A percentile compares a stretch with the other conserved stretches of the same genome.
These are phyloP conservation scores for Echinosophora koreensis DNA, from an alignment of 306 rosid species.

Conservation along the genomic window DNA sequence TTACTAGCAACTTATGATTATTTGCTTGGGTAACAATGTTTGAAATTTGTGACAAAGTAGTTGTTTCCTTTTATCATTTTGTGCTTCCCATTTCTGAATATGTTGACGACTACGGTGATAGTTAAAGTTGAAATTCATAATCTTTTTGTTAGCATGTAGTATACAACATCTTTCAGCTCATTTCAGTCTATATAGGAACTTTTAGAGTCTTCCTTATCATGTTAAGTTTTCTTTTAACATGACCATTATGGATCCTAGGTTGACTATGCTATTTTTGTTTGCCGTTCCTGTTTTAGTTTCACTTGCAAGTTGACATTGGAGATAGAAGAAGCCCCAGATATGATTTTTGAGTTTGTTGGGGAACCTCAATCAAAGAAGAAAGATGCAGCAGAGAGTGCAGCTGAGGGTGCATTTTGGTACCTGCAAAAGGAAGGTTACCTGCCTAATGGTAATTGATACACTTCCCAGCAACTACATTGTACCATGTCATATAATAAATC, in stretches of 20 bases:
- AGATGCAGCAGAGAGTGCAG: slow-evolving; percentile 83
- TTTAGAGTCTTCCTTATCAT: background rate
- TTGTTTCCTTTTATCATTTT: background rate
- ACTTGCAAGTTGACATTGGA: slow-evolving; percentile 67
- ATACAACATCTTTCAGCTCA: slow-evolving; percentile 1
- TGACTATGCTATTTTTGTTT: slow-evolving; percentile 27
- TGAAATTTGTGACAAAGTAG: background rate
- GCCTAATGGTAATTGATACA: slow-evolving; percentile 26
- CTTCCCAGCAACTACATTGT: background rate
- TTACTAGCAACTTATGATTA: background rate
- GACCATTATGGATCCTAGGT: background rate
- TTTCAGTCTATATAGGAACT: background rate
- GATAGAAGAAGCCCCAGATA: slow-evolving; percentile 66
- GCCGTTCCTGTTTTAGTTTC: slow-evolving; percentile 59
- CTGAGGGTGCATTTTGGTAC: slow-evolving; percentile 89
- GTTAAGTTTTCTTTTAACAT: background rate
- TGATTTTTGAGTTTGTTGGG: slow-evolving; percentile 66
- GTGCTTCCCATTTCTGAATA: background rate
- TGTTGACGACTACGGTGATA: background rate
- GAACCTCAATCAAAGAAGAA: slow-evolving; percentile 65
- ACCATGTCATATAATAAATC: slow-evolving; percentile 8
- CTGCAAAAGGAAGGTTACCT: slow-evolving; percentile 62
- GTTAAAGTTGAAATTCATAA: background rate
- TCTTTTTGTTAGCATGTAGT: background rate
- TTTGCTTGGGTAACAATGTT: background rate